Conservation (phyloP, 2,329 filamentous ascomycete species). For the Rutstroemia sp. region DNA sequence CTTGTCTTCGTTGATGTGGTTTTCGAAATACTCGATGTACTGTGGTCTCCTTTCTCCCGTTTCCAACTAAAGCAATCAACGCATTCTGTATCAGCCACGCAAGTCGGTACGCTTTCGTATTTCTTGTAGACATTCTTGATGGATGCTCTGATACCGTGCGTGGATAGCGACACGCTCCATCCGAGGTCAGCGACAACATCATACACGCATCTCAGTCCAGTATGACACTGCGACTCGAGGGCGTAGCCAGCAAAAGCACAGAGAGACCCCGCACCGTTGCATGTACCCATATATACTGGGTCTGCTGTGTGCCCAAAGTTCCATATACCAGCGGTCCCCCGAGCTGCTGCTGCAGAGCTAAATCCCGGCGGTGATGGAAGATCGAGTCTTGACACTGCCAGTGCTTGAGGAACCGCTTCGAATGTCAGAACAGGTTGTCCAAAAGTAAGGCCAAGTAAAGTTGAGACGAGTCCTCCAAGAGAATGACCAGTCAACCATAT, state of each 20-base stretch:
- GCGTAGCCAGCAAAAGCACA: constrained; percentile 86
- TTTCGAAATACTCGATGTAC: constrained; percentile 59
- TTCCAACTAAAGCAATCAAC: constrained; percentile 88
- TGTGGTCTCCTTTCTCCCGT: constrained; percentile 81
- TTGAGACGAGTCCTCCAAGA: constrained; percentile 80
- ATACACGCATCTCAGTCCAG: constrained; percentile 77
- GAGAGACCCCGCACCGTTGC: constrained; percentile 76
- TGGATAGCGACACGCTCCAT: constrained; percentile 83
- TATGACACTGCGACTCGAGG: constrained; percentile 80
- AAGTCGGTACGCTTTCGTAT: constrained; percentile 73
- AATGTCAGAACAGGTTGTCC: constrained; percentile 82
- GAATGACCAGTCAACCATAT: constrained; percentile 90
- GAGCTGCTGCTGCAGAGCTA: constrained; percentile 45
- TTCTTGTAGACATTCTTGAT: constrained; percentile 76
- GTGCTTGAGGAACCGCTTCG: constrained; percentile 81
- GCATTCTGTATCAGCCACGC: constrained; percentile 66
- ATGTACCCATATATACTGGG: constrained; percentile 84
- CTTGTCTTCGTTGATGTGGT: constrained; percentile 47
- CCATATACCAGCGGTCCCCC: constrained; percentile 65
- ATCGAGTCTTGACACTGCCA: constrained; percentile 76
- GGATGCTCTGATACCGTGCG: constrained; percentile 78
- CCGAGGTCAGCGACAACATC: constrained; percentile 85
- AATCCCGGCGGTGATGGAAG: constrained; percentile 71
- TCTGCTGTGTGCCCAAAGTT: constrained; percentile 94
- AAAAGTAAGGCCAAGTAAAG: constrained; percentile 79